These are phyloP conservation scores for Lactarius sanguifluus DNA, from an alignment of 768 basidiomycete genomes.

Conservation along the genomic window DNA sequence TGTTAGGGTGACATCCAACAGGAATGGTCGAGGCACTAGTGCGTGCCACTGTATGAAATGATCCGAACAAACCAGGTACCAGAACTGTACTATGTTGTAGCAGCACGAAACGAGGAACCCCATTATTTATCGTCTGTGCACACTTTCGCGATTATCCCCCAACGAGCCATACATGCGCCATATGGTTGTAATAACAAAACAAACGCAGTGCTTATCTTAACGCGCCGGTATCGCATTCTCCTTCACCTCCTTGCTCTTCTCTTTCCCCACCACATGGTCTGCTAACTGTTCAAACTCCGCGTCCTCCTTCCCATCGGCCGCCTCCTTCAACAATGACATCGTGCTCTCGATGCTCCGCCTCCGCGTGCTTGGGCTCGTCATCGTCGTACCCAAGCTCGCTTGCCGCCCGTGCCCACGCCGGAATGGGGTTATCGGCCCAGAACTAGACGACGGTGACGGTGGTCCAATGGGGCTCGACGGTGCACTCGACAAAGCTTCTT, in stretches of 20 bases:
- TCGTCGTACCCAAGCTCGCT: constrained; percentile 89
- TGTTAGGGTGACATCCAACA: background rate
- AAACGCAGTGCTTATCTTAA: constrained; percentile 6
- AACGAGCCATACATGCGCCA: constrained; percentile 1
- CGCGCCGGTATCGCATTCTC: constrained; percentile 28
- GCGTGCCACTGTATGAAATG: background rate
- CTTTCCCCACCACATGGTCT: constrained; percentile 29
- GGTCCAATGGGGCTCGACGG: constrained; percentile 30
- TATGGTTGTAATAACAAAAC: constrained; percentile 6
- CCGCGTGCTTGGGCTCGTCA: constrained; percentile 91
- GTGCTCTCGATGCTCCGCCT: constrained; percentile 93
- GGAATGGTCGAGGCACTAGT: background rate
- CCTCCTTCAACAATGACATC: constrained; percentile 92
- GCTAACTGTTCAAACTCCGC: constrained; percentile 33
- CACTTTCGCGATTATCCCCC: background rate
- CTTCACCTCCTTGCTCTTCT: constrained; percentile 24
- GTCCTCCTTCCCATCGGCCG: constrained; percentile 73
- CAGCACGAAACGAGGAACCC: background rate
- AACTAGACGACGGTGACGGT: constrained; percentile 31
- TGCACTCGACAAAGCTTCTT: constrained; percentile 35
- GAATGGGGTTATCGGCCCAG: constrained; percentile 46
- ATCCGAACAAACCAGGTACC: background rate
- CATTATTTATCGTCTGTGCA: background rate
- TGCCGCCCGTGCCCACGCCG: constrained; percentile 73
- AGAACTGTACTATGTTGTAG: no score